Base-by-base conservation (phyloP, 2,329 filamentous ascomycete genomes). In the Ramularia endophylla region DNA sequence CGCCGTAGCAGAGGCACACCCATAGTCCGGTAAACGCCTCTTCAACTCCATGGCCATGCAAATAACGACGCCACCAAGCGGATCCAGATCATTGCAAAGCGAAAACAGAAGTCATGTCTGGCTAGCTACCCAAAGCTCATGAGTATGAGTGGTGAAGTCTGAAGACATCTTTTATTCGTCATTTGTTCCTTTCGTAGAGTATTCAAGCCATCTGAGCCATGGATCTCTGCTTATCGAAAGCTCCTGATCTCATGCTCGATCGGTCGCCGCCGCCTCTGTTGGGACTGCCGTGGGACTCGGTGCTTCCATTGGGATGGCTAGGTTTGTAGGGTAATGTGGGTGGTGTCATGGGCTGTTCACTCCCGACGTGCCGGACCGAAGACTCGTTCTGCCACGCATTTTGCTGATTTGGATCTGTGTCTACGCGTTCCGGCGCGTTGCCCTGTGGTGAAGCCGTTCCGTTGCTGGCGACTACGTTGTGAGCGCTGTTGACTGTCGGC, bases 311-410 rank as follows among this genome's bases (percentile, higher is more conserved):
- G 1, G 49, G 42, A 33, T 58, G 49, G 39, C 53, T 51, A 6
- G 22, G 22, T 25, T 25, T 25, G 39, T 57, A 54, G n/a, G 58
- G 56, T 36, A 61, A 22, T 15, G 36, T 50, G 19, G 57, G 50
- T 28, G 55, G 53, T 31, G 52, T 53, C 41, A 52, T 49, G 12
- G 41, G 43, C 6, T n/a, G n/a, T 17, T 64, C 65, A 18, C 57
- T 50, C 5, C 51, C 61, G 6, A 94, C 79, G 43, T 89, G 85
- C 36, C 88, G 80, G 29, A 90, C 87, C 36, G 85, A 88, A 51
- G 80, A 83, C 64, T 94, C 88, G 59, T 87, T 84, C 56, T 87
- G 83, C 81, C 83, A 87, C 4, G 85, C 76, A 38, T 68, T 66
- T 27, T 74, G 72, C 58, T 80, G 76, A 16, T 85, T 77, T 4